These are phyloP conservation scores for Pinus albicaulis DNA, from an alignment of 75 land plant genomes.

Conservation along the genomic window DNA sequence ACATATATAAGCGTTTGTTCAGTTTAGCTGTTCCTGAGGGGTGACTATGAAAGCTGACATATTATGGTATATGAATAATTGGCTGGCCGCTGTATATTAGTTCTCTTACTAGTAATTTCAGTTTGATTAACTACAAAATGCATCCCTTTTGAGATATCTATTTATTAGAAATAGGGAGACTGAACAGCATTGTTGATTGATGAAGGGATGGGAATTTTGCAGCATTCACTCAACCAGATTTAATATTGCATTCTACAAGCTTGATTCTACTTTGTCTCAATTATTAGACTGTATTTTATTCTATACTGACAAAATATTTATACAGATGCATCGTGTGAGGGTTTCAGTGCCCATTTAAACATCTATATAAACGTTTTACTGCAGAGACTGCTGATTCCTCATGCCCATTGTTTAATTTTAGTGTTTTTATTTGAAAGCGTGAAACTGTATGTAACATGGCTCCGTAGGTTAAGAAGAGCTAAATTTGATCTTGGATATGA, in stretches of 20 bases:
- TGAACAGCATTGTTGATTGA: background rate
- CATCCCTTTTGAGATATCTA: background rate
- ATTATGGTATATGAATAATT: background rate
- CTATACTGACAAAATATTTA: too few relatives aligned
- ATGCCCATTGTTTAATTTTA: too few relatives aligned
- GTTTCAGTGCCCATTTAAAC: too few relatives aligned
- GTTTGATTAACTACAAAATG: background rate
- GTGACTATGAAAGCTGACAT: slow-evolving; percentile 1
- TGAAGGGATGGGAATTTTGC: background rate
- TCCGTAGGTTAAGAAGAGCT: too few relatives aligned
- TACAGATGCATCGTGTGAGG: too few relatives aligned
- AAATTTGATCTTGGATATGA: too few relatives aligned
- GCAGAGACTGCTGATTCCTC: too few relatives aligned
- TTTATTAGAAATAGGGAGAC: background rate
- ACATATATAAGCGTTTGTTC: background rate
- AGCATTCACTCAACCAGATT: background rate
- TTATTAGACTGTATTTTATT: background rate
- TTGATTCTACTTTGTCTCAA: background rate
- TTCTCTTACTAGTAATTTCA: background rate
- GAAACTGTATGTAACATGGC: too few relatives aligned
- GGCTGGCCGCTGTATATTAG: background rate
- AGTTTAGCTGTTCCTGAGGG: background rate
- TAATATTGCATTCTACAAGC: background rate
- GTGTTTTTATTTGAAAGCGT: too few relatives aligned
- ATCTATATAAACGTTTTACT: too few relatives aligned